Evolutionary conservation across 1,139 yeast species (phyloP).

Genomic region (Zygotorulaspora mrakii): DNA sequence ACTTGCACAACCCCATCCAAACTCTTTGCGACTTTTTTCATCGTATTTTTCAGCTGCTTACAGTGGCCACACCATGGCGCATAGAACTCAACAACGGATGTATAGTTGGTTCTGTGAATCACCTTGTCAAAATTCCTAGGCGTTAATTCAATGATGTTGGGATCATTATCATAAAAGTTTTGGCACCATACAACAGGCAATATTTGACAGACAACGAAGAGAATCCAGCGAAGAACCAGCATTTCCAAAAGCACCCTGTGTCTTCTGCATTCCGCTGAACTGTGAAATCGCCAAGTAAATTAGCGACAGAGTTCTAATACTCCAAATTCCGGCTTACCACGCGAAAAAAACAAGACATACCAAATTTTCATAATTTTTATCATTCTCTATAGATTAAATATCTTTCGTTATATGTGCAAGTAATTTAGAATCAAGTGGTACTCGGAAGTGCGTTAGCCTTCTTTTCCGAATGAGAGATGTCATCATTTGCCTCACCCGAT

Average conservation of each 20-base stretch:
- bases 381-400: too few relatives aligned
- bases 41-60: slow-evolving; percentile 53
- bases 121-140: slow-evolving; percentile 59
- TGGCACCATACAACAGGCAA: slow-evolving; percentile 18
- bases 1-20: slow-evolving; percentile 55
- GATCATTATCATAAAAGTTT: slow-evolving; percentile 44
- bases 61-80: slow-evolving; percentile 98
- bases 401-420: too few relatives aligned
- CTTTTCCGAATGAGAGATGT: slow-evolving; percentile 6
- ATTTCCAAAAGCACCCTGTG: too few relatives aligned
- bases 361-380: too few relatives aligned
- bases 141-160: slow-evolving; percentile 55
- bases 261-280: too few relatives aligned
- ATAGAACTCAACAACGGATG: slow-evolving; percentile 83
- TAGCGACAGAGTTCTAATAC: too few relatives aligned
- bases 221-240: neutral
- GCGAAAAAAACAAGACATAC: too few relatives aligned
- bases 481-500: slow-evolving; percentile 9
- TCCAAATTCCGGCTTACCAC: too few relatives aligned
- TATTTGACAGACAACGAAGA: slow-evolving; percentile 6
- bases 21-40: slow-evolving; percentile 58
- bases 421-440: slow-evolving; percentile 1
- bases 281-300: too few relatives aligned
- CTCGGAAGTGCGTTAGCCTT: neutral
- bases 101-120: slow-evolving; percentile 65